Conservation (phyloP, 495 filamentous ascomycete species). For the Massariosphaeria phaeospora region DNA sequence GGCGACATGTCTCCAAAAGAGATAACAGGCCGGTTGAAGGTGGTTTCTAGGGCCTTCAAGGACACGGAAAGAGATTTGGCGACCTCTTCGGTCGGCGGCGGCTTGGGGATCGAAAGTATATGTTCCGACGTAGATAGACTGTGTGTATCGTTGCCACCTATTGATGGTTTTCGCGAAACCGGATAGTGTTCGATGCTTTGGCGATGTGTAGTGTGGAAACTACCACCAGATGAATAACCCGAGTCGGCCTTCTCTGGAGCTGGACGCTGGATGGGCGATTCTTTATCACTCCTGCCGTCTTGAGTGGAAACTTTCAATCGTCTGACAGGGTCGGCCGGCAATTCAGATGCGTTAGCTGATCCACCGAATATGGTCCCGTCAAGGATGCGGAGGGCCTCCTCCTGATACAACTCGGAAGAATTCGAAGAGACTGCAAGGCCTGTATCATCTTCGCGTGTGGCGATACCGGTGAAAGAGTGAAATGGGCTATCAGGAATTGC, state of each 20-base stretch:
- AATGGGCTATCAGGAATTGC: constrained; percentile 29
- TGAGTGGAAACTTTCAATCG: too few relatives aligned
- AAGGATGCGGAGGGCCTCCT: constrained; percentile 29
- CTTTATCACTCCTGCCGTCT: too few relatives aligned
- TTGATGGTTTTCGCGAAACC: constrained; percentile 4
- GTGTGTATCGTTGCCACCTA: constrained; percentile 25
- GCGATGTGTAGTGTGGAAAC: constrained; percentile 14
- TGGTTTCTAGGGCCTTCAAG: too few relatives aligned
- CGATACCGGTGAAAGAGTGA: not conserved
- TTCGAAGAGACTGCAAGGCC: constrained; percentile 14
- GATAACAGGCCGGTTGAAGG: too few relatives aligned
- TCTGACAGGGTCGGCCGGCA: not conserved
- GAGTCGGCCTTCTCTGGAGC: constrained; percentile 30
- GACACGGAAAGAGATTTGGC: too few relatives aligned
- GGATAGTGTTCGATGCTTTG: constrained; percentile 8
- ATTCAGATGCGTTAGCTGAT: not conserved
- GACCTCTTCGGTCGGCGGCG: too few relatives aligned
- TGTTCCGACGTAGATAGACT: constrained; percentile 37
- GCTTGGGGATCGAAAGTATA: constrained; percentile 28
- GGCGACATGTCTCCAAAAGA: constrained; percentile 6
- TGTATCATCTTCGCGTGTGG: constrained; percentile 9
- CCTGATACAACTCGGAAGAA: constrained; percentile 11
- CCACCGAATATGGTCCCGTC: constrained; percentile 28
- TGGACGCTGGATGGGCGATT: constrained; percentile 17
- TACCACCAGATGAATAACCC: constrained; percentile 32